These are phyloP conservation scores for Naegleria lovaniensis DNA, from an alignment of 208 protist species.

Conservation along the genomic window DNA sequence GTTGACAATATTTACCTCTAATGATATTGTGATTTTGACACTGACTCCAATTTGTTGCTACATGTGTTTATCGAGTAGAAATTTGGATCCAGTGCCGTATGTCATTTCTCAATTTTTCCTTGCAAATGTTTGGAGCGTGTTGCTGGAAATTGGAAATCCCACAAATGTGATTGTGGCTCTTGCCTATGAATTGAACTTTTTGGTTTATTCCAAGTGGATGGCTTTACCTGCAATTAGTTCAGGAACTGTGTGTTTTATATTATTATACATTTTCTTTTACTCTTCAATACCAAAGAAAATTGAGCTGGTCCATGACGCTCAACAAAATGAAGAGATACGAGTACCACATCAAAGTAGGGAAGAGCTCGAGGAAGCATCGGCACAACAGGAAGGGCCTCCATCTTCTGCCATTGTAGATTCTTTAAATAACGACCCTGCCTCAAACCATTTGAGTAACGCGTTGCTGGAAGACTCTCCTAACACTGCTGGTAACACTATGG, in stretches of 20 bases:
- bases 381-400: no score
- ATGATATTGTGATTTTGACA: slow-evolving; percentile 46
- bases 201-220: slow-evolving; percentile 37
- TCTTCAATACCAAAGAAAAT: slow-evolving; percentile 15
- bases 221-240: slow-evolving; percentile 33
- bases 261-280: slow-evolving; percentile 28
- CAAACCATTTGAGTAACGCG: neutral
- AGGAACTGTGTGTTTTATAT: slow-evolving; percentile 1
- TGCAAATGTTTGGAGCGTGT: slow-evolving; percentile 39
- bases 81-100: slow-evolving; percentile 37
- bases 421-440: neutral
- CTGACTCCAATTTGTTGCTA: slow-evolving; percentile 42
- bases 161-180: slow-evolving; percentile 40
- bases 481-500: no score
- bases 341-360: no score
- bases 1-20: slow-evolving; percentile 39
- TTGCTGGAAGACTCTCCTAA: neutral
- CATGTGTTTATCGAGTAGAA: neutral
- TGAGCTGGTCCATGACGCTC: neutral
- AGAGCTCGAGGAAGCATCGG: no score
- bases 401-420: neutral
- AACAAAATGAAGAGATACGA: neutral
- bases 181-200: slow-evolving; percentile 36
- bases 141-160: slow-evolving; percentile 41
- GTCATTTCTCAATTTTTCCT: slow-evolving; percentile 42